Evolutionary conservation across 176 grass and related monocot genomes (phyloP).

Genomic region (Echinochloa phyllopogon): DNA sequence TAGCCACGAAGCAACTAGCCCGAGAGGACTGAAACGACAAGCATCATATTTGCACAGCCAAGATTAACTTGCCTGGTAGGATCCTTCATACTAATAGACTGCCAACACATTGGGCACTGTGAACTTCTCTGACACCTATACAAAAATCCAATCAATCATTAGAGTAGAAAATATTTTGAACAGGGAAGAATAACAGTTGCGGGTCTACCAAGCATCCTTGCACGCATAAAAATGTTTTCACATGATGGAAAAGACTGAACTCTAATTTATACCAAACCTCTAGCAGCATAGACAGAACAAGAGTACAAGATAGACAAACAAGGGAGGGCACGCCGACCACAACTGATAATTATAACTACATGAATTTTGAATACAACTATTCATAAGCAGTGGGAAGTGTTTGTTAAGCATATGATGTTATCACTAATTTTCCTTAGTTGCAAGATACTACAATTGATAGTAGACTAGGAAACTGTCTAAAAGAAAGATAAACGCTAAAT

Average conservation of each 20-base stretch:
- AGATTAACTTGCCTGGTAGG: constrained; percentile 66
- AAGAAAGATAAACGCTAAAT: background rate
- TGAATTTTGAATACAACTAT: background rate
- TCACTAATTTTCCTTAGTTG: constrained; percentile 1
- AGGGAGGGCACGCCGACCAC: background rate
- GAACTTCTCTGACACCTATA: constrained; percentile 95
- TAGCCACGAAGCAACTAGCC: constrained; percentile 41
- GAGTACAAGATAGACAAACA: background rate
- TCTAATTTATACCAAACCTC: background rate
- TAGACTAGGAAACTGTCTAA: background rate
- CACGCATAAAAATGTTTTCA: background rate
- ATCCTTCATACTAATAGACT: constrained; percentile 84
- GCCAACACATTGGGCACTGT: constrained; percentile 98
- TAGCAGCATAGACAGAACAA: constrained; percentile 4
- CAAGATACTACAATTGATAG: background rate
- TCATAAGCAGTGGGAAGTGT: background rate
- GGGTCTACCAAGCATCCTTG: background rate
- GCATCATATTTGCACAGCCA: constrained; percentile 29
- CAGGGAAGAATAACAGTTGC: background rate
- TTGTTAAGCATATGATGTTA: background rate
- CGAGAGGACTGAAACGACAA: constrained; percentile 39
- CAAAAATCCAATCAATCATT: constrained; percentile 32
- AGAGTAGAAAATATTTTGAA: constrained; percentile 39
- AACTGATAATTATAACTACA: background rate
- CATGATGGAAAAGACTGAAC: background rate